These are phyloP conservation scores for Drosera capensis DNA, from an alignment of 148 eudicot genomes.

Conservation along the genomic window DNA sequence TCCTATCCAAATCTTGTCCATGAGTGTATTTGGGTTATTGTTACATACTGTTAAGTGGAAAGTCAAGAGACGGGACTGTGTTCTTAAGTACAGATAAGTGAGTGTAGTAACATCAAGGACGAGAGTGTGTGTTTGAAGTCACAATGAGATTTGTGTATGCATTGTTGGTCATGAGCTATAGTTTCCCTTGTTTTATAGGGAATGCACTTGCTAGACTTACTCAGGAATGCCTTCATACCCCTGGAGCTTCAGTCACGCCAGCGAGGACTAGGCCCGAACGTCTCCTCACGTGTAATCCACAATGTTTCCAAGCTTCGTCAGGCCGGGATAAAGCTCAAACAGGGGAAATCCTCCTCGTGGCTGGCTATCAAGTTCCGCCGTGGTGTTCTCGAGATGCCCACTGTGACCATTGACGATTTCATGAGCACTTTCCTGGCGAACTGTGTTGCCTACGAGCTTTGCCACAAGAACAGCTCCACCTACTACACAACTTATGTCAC, in stretches of 20 bases:
- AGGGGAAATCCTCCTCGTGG: constrained; percentile 15
- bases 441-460: constrained; percentile 63
- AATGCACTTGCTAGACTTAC: constrained; percentile 29
- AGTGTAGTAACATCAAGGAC: too few species aligned
- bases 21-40: too few species aligned
- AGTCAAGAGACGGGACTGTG: too few species aligned
- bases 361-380: constrained; percentile 19
- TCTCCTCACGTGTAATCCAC: constrained; percentile 16
- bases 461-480: constrained; percentile 27
- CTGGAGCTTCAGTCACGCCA: not conserved
- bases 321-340: constrained; percentile 22
- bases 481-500: constrained; percentile 65
- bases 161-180: not conserved
- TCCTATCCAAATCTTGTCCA: too few species aligned
- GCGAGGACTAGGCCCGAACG: not conserved
- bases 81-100: too few species aligned
- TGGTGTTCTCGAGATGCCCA: constrained; percentile 36
- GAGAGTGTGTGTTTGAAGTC: too few species aligned
- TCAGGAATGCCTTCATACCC: constrained; percentile 20
- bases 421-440: constrained; percentile 49
- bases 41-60: too few species aligned
- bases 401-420: constrained; percentile 47
- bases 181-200: constrained; percentile 3
- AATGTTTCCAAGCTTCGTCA: constrained; percentile 25
- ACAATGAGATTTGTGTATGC: too few species aligned